phyloP scores from a whole-genome alignment of 805 yeast genomes.

The Kurtzmaniella cleridarum region DNA sequence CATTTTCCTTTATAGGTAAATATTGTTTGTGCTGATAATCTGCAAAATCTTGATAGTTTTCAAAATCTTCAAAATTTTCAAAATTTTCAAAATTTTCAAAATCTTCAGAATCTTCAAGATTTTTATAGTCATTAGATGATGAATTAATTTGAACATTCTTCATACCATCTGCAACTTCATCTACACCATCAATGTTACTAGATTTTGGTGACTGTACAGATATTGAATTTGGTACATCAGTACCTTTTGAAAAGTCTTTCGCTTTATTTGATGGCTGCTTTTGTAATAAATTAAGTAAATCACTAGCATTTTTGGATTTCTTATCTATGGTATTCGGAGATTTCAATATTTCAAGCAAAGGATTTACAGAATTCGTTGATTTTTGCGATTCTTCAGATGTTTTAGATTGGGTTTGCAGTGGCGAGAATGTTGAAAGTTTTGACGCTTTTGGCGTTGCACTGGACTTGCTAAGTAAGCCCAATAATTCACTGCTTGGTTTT shows the following conservation, averaged over 20 bases:
- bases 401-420: not conserved
- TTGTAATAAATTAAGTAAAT: conserved; percentile 5
- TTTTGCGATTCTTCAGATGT: conserved; percentile 1
- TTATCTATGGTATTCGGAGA: not conserved
- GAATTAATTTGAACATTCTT: conserved; percentile 8
- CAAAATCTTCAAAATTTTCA: conserved; percentile 26
- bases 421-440: not conserved
- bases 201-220: no score
- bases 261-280: conserved; percentile 9
- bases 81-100: conserved; percentile 22
- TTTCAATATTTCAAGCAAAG: conserved; percentile 1
- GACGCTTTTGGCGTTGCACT: not conserved
- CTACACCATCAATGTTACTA: not conserved
- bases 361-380: conserved; percentile 3
- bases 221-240: not conserved
- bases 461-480: not conserved
- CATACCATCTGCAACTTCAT: conserved; percentile 9
- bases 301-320: conserved; percentile 3
- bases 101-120: conserved; percentile 30
- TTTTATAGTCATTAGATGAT: conserved; percentile 15
- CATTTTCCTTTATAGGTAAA: conserved; percentile 5
- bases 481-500: not conserved
- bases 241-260: conserved; percentile 13
- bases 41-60: conserved; percentile 29
- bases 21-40: conserved; percentile 18